Evolutionary conservation across 805 yeast species (phyloP).

Genomic region (Millerago galiae): DNA sequence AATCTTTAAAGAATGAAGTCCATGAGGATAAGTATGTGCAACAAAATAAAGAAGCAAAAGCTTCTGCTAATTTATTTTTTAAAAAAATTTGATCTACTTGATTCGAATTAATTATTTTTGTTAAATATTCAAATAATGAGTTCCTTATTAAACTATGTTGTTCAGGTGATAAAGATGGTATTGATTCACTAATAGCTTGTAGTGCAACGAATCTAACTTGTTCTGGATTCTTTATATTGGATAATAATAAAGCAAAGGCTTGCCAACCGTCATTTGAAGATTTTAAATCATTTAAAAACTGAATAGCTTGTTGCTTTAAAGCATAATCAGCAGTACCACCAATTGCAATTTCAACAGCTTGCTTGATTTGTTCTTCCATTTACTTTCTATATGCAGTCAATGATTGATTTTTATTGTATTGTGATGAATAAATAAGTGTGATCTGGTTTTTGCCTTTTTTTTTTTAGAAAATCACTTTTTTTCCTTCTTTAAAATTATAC

Average conservation of each 20-base stretch:
- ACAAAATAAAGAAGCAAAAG: conserved; percentile 46
- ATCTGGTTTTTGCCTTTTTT: background rate
- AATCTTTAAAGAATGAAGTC: conserved; percentile 44
- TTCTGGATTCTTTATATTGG: conserved; percentile 23
- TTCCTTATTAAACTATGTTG: conserved; percentile 20
- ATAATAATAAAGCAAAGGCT: conserved; percentile 34
- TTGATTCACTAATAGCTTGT: conserved; percentile 23
- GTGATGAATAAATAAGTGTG: background rate
- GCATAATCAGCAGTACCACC: conserved; percentile 21
- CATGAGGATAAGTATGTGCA: conserved; percentile 42
- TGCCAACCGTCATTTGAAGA: conserved; percentile 42
- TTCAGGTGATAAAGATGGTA: conserved; percentile 17
- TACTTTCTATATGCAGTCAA: background rate
- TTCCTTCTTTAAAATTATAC: background rate
- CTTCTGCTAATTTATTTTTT: conserved; percentile 52
- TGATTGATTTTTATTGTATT: background rate
- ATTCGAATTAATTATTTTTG: conserved; percentile 13
- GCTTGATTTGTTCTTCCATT: conserved; percentile 24
- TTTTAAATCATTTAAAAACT: conserved; percentile 36
- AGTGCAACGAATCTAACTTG: conserved; percentile 24
- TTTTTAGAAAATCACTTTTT: background rate
- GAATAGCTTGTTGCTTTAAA: conserved; percentile 32
- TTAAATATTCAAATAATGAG: conserved; percentile 15
- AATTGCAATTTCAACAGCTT: conserved; percentile 27
- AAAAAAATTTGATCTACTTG: conserved; percentile 34